Conservation (phyloP, 352 stramenopile species). For the Pythium rhizo-oryzae region DNA sequence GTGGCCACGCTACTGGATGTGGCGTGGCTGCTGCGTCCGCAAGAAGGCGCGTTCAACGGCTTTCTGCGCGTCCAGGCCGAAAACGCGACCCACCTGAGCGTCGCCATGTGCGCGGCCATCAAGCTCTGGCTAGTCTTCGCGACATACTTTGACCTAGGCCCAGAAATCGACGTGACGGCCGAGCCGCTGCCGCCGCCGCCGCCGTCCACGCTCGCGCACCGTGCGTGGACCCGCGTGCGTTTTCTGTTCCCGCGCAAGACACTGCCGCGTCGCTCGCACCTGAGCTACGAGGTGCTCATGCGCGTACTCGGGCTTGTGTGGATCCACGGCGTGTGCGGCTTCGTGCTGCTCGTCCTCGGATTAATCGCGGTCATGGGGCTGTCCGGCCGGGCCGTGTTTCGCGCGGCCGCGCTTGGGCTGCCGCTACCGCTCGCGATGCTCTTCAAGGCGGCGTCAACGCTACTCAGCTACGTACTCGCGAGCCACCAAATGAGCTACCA, state of each 20-base stretch:
- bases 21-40: constrained; percentile 64
- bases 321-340: constrained; percentile 67
- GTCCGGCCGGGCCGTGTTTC: constrained; percentile 55
- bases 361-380: constrained; percentile 50
- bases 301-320: constrained; percentile 70
- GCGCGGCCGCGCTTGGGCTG: constrained; percentile 43
- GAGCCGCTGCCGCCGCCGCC: constrained; percentile 7
- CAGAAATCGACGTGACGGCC: constrained; percentile 33
- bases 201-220: constrained; percentile 25
- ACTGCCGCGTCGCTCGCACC: constrained; percentile 46
- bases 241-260: constrained; percentile 77
- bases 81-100: constrained; percentile 50
- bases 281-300: constrained; percentile 77
- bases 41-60: constrained; percentile 66
- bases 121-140: constrained; percentile 76
- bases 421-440: constrained; percentile 68
- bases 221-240: constrained; percentile 56
- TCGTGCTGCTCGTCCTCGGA: constrained; percentile 51
- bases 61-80: constrained; percentile 49
- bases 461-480: constrained; percentile 56
- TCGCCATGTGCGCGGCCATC: constrained; percentile 52
- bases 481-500: constrained; percentile 69
- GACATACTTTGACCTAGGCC: constrained; percentile 65
- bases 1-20: constrained; percentile 55
- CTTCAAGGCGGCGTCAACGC: constrained; percentile 54